These are phyloP conservation scores for Erythrobasidium hasegawianum DNA, from an alignment of 1,284 basidiomycete genomes.

Conservation along the genomic window DNA sequence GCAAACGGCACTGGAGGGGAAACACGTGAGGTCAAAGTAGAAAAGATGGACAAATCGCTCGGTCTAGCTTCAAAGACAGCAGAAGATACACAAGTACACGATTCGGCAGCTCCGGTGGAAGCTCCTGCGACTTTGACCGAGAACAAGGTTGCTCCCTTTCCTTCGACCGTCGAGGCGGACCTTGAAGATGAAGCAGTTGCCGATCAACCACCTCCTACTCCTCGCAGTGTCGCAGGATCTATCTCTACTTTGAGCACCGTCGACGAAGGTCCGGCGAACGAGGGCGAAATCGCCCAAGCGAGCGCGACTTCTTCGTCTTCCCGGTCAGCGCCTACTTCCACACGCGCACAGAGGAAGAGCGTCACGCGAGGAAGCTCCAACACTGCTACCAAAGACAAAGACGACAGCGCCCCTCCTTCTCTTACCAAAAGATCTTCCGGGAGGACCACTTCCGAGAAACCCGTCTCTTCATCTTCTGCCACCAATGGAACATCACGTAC, in stretches of 20 bases:
- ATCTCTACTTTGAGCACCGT: background rate
- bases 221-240: background rate
- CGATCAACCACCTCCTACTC: background rate
- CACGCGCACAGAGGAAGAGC: background rate
- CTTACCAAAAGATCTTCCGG: background rate
- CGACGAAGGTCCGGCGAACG: conserved; percentile 1
- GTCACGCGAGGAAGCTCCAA: background rate
- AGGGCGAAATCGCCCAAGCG: background rate
- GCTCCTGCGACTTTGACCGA: background rate
- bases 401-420: background rate
- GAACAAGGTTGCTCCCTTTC: background rate
- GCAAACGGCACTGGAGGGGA: background rate
- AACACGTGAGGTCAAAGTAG: background rate
- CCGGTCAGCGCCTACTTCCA: background rate
- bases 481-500: conserved; percentile 4
- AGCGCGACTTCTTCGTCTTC: background rate
- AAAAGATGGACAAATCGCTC: background rate
- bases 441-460: conserved; percentile 15
- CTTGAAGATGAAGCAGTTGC: too few relatives aligned
- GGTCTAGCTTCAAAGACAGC: background rate
- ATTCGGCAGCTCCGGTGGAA: background rate
- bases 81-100: too few relatives aligned
- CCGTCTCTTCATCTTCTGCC: conserved; percentile 13
- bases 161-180: background rate
- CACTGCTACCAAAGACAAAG: background rate